Base-by-base conservation (phyloP, 2,329 filamentous ascomycete genomes). In the Geosmithia putterillii region DNA sequence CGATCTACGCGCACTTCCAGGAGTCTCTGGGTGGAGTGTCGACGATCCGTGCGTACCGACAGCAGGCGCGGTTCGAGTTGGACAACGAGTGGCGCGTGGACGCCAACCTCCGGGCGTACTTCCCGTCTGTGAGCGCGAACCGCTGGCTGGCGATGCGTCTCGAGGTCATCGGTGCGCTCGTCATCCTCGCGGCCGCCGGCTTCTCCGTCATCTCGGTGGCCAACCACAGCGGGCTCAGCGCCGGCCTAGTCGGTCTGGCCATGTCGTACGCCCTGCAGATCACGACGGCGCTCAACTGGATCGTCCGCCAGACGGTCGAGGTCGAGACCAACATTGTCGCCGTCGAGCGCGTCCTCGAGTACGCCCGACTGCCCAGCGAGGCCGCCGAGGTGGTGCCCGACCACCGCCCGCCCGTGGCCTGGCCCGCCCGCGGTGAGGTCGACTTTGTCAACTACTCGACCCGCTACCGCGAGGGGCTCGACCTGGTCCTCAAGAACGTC, bases 311-410 rank as follows among this genome's bases (percentile, higher is more conserved):
- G 65, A 95, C 89, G 0, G 92, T 98, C 28, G 94, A 98, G 63
- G 92, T 98, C n/a, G 94, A 98, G 71, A 96, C 90, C n/a, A 98
- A 98, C 64, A 98, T 98, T 56, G 90, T 98, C 39, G 95, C 90
- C 9, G 92, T 98, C 34, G 92, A 98, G 72, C 84, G 92, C 57
- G 89, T 98, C 40, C 79, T 98, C 41, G 94, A 98, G 63, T 98
- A 98, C 65, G 86, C 90, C 45, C 75, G 77, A 42, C 74, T 98
- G 49, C 89, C 90, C 21, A 92, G 84, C 61, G 92, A 98, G 67
- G 90, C 92, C 42, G 87, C 89, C 7, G 92, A 98, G 60, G 86
- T 96, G 51, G 84, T 96, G 53, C 83, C 86, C 56, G 83, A 86
- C 63, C 83, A 85, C 58, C 75, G 90, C 41, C 90, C 92, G 36